These are phyloP conservation scores for Suillus tomentosus DNA, from an alignment of 768 basidiomycete genomes.

Conservation along the genomic window DNA sequence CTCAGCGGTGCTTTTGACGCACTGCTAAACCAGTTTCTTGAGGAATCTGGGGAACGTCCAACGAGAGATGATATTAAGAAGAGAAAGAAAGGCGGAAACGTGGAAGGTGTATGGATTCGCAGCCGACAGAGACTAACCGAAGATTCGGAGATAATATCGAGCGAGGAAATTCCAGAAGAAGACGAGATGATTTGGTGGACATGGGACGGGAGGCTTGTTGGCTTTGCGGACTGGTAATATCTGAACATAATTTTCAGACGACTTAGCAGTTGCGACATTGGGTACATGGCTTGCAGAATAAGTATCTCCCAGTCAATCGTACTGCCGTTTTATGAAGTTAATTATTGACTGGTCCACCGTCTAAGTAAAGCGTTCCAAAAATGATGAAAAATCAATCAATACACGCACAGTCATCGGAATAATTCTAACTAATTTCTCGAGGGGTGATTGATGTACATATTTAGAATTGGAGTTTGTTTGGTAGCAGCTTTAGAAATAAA, in stretches of 20 bases:
- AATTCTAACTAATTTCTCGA: neutral
- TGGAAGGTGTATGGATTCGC: constrained; percentile 46
- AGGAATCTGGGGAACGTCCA: constrained; percentile 21
- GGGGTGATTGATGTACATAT: neutral
- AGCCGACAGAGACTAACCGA: constrained; percentile 22
- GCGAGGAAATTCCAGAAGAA: constrained; percentile 34
- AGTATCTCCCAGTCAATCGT: neutral
- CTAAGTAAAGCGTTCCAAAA: neutral
- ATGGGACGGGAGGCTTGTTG: constrained; percentile 50
- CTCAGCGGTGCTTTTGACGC: constrained; percentile 39
- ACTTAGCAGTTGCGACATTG: neutral
- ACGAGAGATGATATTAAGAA: constrained; percentile 26
- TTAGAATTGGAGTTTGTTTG: constrained; percentile 5
- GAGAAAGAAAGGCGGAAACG: constrained; percentile 29
- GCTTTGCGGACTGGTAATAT: constrained; percentile 49
- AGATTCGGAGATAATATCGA: constrained; percentile 9
- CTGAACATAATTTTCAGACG: neutral
- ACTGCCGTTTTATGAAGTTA: neutral
- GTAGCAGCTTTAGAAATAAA: constrained; percentile 13
- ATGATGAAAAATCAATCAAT: neutral
- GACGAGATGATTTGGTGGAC: constrained; percentile 56
- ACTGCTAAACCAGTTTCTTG: constrained; percentile 37
- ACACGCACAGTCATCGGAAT: neutral
- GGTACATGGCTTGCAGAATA: neutral
- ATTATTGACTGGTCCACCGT: neutral